Conservation (phyloP, 2,329 filamentous ascomycete genomes). For the Ophiostoma sp. region DNA sequence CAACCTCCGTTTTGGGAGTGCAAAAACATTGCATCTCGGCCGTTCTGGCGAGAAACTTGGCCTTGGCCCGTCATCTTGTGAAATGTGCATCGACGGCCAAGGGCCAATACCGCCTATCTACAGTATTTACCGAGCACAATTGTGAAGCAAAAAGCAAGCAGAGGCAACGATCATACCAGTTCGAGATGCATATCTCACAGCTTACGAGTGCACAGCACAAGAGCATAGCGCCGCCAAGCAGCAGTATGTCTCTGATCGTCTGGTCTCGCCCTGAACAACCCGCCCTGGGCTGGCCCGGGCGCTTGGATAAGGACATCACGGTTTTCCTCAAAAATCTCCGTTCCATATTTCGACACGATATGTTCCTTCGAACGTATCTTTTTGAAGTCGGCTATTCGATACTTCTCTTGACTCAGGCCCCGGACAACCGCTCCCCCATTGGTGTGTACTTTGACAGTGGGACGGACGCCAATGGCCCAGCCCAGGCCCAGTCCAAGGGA, state of each 20-base stretch:
- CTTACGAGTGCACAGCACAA: neutral
- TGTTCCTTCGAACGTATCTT: neutral
- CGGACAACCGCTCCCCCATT: slow-evolving; percentile 7
- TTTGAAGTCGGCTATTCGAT: slow-evolving; percentile 10
- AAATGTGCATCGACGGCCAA: slow-evolving; percentile 14
- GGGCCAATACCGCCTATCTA: slow-evolving; percentile 12
- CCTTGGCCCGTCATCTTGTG: slow-evolving; percentile 3
- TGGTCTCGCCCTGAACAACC: neutral
- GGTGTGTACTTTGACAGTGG: neutral
- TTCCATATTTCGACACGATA: neutral
- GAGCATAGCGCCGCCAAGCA: neutral
- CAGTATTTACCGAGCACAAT: slow-evolving; percentile 8
- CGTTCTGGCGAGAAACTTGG: neutral
- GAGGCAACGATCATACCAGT: neutral
- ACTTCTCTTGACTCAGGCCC: neutral
- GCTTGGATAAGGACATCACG: neutral
- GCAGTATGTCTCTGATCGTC: neutral
- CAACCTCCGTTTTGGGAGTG: neutral
- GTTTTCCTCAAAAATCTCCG: neutral
- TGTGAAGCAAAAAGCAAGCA: neutral
- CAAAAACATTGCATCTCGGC: neutral
- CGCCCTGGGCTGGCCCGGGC: slow-evolving; percentile 7
- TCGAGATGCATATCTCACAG: neutral
- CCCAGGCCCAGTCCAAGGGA: neutral
- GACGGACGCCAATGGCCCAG: neutral